Conservation (phyloP, 1,284 basidiomycete species). For the Rhodotorula sp. region DNA sequence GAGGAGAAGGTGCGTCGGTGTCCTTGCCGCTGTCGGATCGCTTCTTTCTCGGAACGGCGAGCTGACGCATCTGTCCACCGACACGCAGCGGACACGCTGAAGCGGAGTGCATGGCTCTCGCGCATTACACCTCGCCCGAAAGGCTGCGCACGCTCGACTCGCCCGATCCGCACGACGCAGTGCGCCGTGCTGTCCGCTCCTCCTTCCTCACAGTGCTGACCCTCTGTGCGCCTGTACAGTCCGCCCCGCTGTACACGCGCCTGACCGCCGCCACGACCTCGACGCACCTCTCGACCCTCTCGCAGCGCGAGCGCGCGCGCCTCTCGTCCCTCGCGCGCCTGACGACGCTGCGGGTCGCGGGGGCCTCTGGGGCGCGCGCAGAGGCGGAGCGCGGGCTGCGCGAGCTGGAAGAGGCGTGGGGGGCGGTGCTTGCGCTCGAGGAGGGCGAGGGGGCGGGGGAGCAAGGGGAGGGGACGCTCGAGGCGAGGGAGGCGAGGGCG, state of each 20-base stretch:
- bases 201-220: too few relatives aligned
- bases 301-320: neutral
- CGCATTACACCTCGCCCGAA: too few relatives aligned
- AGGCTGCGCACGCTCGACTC: too few relatives aligned
- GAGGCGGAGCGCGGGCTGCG: conserved; percentile 23
- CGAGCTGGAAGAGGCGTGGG: conserved; percentile 25
- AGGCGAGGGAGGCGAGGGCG: conserved; percentile 10
- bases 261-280: neutral
- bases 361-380: neutral
- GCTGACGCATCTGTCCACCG: too few relatives aligned
- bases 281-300: neutral
- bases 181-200: neutral
- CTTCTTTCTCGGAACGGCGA: too few relatives aligned
- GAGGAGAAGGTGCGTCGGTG: neutral
- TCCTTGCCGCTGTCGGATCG: too few relatives aligned
- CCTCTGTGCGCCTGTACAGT: neutral
- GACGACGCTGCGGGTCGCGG: neutral
- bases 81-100: too few relatives aligned
- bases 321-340: conserved; percentile 4
- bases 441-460: neutral
- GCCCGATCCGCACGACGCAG: neutral
- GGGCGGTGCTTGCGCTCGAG: conserved; percentile 5
- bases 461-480: neutral
- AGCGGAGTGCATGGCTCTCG: too few relatives aligned
- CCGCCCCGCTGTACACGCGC: neutral